Evolutionary conservation across 768 basidiomycete genomes (phyloP).

Genomic region (Royoungia palumana): DNA sequence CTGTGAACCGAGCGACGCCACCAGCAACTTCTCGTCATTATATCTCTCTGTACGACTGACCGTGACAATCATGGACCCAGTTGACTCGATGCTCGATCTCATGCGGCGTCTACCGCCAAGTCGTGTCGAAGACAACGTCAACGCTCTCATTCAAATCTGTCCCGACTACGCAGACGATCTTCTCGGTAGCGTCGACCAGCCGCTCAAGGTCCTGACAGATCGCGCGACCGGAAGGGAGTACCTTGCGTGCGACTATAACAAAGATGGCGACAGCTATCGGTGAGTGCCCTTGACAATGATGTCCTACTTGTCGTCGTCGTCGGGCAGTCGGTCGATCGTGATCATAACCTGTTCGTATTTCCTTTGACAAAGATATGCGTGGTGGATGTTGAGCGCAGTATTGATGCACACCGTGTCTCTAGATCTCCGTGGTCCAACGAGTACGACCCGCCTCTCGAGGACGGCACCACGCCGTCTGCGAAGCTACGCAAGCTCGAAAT

Average conservation of each 20-base stretch:
- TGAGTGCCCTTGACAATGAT: conserved; percentile 8
- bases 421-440: conserved; percentile 99
- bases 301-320: not conserved
- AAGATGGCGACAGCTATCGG: conserved; percentile 90
- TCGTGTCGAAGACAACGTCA: conserved; percentile 82
- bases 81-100: conserved; percentile 93
- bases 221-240: conserved; percentile 81
- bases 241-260: conserved; percentile 90
- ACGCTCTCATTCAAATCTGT: conserved; percentile 73
- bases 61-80: conserved; percentile 67
- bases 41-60: no score
- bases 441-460: conserved; percentile 86
- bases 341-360: not conserved
- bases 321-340: not conserved
- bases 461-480: conserved; percentile 81
- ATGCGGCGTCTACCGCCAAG: conserved; percentile 95
- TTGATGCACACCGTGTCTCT: conserved; percentile 7
- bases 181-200: conserved; percentile 91
- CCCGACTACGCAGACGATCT: conserved; percentile 96
- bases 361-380: not conserved
- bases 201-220: conserved; percentile 79
- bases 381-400: no score
- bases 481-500: conserved; percentile 90
- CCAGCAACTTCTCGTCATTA: conserved; percentile 2
- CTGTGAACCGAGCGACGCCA: not conserved